Base-by-base conservation (phyloP, 2,329 filamentous ascomycete species). In the Fusarium transvaalense region DNA sequence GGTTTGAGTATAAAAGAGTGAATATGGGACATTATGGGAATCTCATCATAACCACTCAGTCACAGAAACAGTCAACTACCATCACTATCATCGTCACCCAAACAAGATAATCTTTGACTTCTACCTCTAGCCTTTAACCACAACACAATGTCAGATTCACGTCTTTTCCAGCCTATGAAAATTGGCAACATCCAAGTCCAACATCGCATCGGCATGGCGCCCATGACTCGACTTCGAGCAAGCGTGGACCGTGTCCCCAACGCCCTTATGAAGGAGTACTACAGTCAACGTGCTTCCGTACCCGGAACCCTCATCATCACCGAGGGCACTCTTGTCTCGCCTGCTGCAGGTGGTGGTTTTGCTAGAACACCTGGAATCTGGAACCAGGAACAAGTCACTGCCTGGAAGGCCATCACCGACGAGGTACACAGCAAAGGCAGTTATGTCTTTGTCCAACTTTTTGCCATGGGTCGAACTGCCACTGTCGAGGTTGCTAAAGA, bases 391-490 rank as follows among this genome's bases (percentile, higher is more conserved):
- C 89, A 91, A 61, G 81, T 90, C 43, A 78, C 78, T 0, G 85
- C 81, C 0, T 92, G 90, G 90, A 87, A 83, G 60, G 76, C 82
- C 17, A 80, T 92, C 52, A 89, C 86, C 1, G 85, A 89, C 27
- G 86, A 85, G 2, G 89, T 92, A 1, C 90, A 93, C 74, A 79
- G 80, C 34, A 89, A 89, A 71, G 86, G 85, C 5, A 84, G 82
- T 12, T 86, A 83, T 73, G 88, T 91, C 52, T 91, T 82, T 77
- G 76, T 83, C 3, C 90, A 92, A 73, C 80, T 92, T 0, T 91
- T 88, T 82, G 84, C 83, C 0, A 79, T 88, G 8, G 89, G 90
- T 6, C 84, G 90, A 5, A 82, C 83, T 5, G 85, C 85, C 1
- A 76, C 80, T 38, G 56, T 66, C 0, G 72, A 72, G 3, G 31